phyloP scores from a whole-genome alignment of 345 rosid species.

The Acer campestre region DNA sequence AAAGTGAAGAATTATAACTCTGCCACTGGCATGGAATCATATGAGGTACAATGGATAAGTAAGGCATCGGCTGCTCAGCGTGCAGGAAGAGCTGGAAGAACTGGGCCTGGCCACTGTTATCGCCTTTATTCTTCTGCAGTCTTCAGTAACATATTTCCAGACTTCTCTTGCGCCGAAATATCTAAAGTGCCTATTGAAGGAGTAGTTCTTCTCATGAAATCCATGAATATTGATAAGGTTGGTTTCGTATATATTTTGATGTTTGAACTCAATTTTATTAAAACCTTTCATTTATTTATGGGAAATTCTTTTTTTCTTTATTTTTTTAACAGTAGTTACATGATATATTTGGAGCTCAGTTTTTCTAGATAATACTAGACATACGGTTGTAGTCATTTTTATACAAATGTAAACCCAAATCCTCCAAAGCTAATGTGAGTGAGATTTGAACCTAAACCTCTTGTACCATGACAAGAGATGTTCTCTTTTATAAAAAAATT shows the following conservation, averaged over 20 bases:
- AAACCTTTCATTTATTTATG: conserved; percentile 7
- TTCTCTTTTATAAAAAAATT: neutral
- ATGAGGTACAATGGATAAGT: conserved; percentile 83
- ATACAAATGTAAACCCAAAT: neutral
- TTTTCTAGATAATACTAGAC: too few species aligned
- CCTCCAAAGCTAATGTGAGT: neutral
- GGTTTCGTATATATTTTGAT: conserved; percentile 18
- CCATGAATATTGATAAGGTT: conserved; percentile 82
- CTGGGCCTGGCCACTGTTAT: conserved; percentile 93
- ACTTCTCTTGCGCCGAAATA: conserved; percentile 82
- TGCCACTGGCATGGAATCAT: conserved; percentile 72
- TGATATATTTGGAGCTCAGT: too few species aligned
- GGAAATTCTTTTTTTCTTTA: neutral
- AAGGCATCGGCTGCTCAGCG: conserved; percentile 94
- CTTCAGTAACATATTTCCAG: conserved; percentile 65
- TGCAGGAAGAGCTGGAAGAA: conserved; percentile 97
- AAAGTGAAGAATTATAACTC: conserved; percentile 81
- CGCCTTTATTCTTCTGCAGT: conserved; percentile 86
- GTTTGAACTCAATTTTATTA: conserved; percentile 1
- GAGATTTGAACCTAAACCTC: neutral
- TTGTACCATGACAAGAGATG: neutral
- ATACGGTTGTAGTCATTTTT: too few species aligned
- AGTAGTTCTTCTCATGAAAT: conserved; percentile 83
- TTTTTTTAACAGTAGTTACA: neutral
- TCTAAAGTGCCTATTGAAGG: conserved; percentile 81